A percentile compares a stretch with the other conserved stretches of the same genome.
Conservation (phyloP, 108 stramenopile genomes). For the Craspedostauros australis region DNA sequence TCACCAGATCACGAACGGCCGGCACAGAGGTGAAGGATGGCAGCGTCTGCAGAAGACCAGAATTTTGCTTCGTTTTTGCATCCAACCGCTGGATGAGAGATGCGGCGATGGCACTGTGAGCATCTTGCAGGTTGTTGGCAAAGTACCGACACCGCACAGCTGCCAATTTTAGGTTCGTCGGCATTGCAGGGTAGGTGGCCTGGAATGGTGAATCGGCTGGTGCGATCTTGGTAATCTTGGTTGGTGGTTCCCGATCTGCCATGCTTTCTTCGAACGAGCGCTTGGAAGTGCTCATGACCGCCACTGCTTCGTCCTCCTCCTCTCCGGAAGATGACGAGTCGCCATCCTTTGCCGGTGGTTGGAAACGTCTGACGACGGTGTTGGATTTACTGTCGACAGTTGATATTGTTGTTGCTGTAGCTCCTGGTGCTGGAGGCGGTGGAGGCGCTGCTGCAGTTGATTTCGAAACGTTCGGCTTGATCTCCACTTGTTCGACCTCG, state of each 20-base stretch:
- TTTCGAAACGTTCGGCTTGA: not conserved
- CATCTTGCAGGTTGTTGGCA: conserved; percentile 35
- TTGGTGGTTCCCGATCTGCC: too few relatives aligned
- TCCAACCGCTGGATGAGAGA: conserved; percentile 50
- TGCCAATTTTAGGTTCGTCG: conserved; percentile 26
- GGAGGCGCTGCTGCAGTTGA: not conserved
- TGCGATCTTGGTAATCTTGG: too few relatives aligned
- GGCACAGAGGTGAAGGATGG: conserved; percentile 53
- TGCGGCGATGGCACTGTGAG: conserved; percentile 32
- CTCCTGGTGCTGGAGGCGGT: not conserved
- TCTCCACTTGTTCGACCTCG: not conserved
- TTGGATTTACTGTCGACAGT: not conserved
- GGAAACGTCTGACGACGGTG: not conserved
- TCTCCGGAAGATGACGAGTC: conserved; percentile 51
- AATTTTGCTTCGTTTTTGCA: conserved; percentile 74
- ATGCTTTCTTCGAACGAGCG: too few relatives aligned
- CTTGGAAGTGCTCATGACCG: not conserved
- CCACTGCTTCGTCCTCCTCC: conserved; percentile 43
- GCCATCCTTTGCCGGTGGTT: conserved; percentile 6
- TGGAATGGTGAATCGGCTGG: conserved; percentile 5
- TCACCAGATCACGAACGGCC: conserved; percentile 38
- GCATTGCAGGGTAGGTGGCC: conserved; percentile 20
- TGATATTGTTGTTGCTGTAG: not conserved
- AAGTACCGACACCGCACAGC: conserved; percentile 52
- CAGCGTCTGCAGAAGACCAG: conserved; percentile 49